Evolutionary conservation across 2,329 filamentous ascomycete genomes (phyloP), one percentile per base, ranked within the genome.

Genomic region (Cadophora malorum): DNA sequence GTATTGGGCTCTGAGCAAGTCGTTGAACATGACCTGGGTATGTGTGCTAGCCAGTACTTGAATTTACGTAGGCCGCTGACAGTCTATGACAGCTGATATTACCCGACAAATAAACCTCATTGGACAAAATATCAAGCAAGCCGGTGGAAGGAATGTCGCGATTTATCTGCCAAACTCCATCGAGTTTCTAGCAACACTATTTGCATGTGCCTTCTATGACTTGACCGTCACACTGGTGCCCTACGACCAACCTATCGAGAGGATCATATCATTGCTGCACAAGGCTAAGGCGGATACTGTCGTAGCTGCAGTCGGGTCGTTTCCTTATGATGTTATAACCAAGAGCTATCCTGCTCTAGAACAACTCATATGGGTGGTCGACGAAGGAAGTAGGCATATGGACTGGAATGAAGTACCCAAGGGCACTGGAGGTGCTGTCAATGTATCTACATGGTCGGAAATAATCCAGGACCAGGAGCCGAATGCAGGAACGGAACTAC

Each of bases 141-240:
- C 91, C 71, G 88, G 89, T 66, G 88, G 88, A 47, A 91, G 89
- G 78, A 90, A 89, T 61, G 92, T 98, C 38, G 96, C 94, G 70
- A 86, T 98, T 71, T 97, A 96, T 79, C 85, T 98, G 66, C 93
- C 94, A 53, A 97, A 99, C 83, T 97, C 94, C 58, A 85, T 97
- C 75, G 96, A 99, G 80, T 88, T 97, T 69, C 83, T 99, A 61
- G 86, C 88, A 41, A 85, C 91, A 8, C 82, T 98, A 23, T 97
- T 99, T 76, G 93, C 94, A 66, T 94, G 92, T 78, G 89, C 92
- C 71, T 98, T 97, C 81, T 95, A 97, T 79, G 72, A 75, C 38
- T 85, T 97, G 74, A 93, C 90, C 12, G 89, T 91, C n/a, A 87
- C 97, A 59, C 83, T 98, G 64, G 83, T 99, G 49, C 95, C 96